phyloP scores from a whole-genome alignment of 345 rosid genomes.

The Eucalyptus dawsonii region DNA sequence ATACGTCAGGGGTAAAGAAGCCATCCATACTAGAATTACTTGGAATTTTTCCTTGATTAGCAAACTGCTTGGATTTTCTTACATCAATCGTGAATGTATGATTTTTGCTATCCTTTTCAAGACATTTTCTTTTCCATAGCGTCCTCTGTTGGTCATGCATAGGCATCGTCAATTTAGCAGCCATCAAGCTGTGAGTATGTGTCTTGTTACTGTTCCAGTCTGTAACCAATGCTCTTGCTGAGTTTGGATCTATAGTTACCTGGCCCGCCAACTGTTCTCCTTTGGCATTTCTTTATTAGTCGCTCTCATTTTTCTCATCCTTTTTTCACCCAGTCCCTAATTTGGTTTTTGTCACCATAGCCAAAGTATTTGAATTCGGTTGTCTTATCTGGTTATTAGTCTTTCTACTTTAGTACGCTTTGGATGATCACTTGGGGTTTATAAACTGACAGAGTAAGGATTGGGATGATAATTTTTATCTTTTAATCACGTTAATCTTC shows the following conservation, averaged over 20 bases:
- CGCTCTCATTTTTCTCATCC: background rate
- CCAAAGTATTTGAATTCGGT: background rate
- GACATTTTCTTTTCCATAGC: background rate
- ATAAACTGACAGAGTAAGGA: background rate
- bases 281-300: background rate
- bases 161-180: background rate
- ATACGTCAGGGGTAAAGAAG: background rate
- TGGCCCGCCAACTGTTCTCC: background rate
- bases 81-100: background rate
- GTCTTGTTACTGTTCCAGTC: background rate
- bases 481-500: background rate
- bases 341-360: background rate
- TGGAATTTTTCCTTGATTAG: background rate
- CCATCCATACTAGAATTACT: background rate
- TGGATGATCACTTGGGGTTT: background rate
- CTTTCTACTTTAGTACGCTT: background rate
- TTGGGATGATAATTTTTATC: background rate
- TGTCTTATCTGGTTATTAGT: background rate
- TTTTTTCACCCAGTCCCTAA: background rate
- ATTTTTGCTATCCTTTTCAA: background rate
- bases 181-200: background rate
- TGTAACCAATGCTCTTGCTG: background rate
- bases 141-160: background rate
- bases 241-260: background rate
- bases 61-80: background rate